Evolutionary conservation across 2,329 filamentous ascomycete genomes (phyloP).

Genomic region (Epichloe uncinata): DNA sequence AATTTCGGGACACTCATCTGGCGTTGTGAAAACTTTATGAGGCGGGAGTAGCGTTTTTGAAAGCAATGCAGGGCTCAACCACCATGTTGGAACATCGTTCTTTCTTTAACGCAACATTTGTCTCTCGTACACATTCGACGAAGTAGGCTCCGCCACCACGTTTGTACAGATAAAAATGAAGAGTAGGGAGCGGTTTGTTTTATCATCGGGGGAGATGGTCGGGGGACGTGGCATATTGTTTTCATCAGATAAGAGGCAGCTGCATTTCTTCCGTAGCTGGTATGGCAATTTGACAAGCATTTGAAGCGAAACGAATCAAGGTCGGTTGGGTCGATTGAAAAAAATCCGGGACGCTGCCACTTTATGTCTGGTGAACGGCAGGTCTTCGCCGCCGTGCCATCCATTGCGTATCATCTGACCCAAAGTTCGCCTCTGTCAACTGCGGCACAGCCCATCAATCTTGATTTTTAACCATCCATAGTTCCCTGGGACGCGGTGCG

Average conservation of each 20-base stretch:
- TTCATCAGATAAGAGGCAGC: not conserved
- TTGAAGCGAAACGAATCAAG: not conserved
- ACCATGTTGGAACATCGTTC: not conserved
- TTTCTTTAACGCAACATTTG: not conserved
- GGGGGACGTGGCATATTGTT: not conserved
- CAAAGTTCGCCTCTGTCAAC: not conserved
- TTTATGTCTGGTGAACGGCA: not conserved
- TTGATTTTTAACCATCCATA: too few species aligned
- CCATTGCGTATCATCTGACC: not conserved
- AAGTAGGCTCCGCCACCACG: not conserved
- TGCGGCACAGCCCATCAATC: too few species aligned
- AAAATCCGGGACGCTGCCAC: too few species aligned
- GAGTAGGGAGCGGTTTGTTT: not conserved
- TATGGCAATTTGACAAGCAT: not conserved
- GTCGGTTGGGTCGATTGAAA: not conserved
- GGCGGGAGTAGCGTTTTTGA: not conserved
- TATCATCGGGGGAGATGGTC: not conserved
- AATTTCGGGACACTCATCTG: conserved; percentile 1
- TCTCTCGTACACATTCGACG: not conserved
- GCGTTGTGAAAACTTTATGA: conserved; percentile 1
- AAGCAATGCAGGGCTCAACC: not conserved
- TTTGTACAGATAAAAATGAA: not conserved
- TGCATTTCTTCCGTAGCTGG: not conserved
- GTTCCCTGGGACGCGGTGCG: too few species aligned
- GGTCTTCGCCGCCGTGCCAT: not conserved